Evolutionary conservation across 108 stramenopile genomes (phyloP), one percentile per base, ranked within the genome.

Genomic region (Licmophora abbreviata): DNA sequence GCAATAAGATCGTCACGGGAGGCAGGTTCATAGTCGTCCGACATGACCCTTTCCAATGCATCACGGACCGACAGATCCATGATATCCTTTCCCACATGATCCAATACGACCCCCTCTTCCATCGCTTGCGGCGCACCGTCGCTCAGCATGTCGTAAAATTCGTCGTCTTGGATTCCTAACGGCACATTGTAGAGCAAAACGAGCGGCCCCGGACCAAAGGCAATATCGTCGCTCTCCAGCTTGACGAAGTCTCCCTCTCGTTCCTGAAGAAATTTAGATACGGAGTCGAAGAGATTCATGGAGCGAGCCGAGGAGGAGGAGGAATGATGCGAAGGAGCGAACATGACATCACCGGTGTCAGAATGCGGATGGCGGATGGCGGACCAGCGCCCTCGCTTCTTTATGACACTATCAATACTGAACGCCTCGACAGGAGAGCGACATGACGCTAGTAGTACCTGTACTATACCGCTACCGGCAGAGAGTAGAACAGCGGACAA

Each of bases 151-250:
- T 83, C 81, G 27, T 44, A 22, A 0, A 83, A 33, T 51, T 87
- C 81, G 0, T 72, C 81, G 35, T 73, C 64, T 1, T 58, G 59
- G 32, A 87, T 74, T 11, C 61, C 58, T 4, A 58, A 27, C 8
- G 81, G 81, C 15, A 73, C 63, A 25, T 73, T 65, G 53, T 87
- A 87, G 21, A 83, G 44, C 8, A 87, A 22, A 0, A 87, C n/a
- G 9, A 62, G 32, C 14, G 85, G 85, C 22, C 83, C 83, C 8
- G 84, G 79, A 4, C 84, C 84, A 44, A 64, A 71, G 4, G 66
- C 59, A 36, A 45, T 53, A 27, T 70, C 64, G 24, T 52, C 23
- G 17, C 40, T 17, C 18, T 77, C 66, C 41, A 85, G 56, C 11
- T 62, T 59, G 18, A 81, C 47, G 29, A 81, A 85, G 31, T 85